phyloP scores from a whole-genome alignment of 805 yeast species.

The Saccharomycopsis selenospora region DNA sequence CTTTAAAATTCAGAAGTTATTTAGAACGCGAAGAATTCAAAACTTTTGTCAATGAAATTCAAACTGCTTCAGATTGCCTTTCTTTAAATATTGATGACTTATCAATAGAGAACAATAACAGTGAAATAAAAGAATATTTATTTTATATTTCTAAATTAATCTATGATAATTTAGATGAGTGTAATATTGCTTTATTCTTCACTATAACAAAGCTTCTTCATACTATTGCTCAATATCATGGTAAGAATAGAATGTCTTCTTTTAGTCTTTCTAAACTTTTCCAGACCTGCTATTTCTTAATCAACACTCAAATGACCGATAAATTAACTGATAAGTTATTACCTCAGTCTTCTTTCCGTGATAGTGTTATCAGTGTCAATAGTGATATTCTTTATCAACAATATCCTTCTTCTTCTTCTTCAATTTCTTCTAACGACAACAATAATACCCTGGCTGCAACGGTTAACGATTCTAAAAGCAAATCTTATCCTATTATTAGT shows the following conservation, averaged over 20 bases:
- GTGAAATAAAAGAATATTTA: neutral
- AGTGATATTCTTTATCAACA: slow-evolving; percentile 7
- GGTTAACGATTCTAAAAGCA: neutral
- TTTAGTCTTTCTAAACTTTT: slow-evolving; percentile 33
- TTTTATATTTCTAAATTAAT: neutral
- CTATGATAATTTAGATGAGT: neutral
- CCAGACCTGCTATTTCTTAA: slow-evolving; percentile 30
- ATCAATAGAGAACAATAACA: neutral
- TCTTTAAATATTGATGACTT: slow-evolving; percentile 19
- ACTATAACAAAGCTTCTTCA: neutral
- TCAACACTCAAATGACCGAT: slow-evolving; percentile 8
- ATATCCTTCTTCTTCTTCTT: neutral
- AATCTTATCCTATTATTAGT: neutral
- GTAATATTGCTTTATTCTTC: neutral
- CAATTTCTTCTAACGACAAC: neutral
- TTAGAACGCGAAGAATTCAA: slow-evolving; percentile 10
- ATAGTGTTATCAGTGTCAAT: slow-evolving; percentile 12
- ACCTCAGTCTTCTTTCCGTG: neutral
- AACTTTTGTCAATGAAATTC: slow-evolving; percentile 14
- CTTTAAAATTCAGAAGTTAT: slow-evolving; percentile 21
- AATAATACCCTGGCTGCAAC: slow-evolving; percentile 2
- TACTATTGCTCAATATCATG: neutral
- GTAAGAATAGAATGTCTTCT: slow-evolving; percentile 32
- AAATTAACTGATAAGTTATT: neutral
- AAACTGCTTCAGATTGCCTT: slow-evolving; percentile 14